phyloP scores from a whole-genome alignment of 2,329 filamentous ascomycete genomes.

The Fusarium xylarioides region DNA sequence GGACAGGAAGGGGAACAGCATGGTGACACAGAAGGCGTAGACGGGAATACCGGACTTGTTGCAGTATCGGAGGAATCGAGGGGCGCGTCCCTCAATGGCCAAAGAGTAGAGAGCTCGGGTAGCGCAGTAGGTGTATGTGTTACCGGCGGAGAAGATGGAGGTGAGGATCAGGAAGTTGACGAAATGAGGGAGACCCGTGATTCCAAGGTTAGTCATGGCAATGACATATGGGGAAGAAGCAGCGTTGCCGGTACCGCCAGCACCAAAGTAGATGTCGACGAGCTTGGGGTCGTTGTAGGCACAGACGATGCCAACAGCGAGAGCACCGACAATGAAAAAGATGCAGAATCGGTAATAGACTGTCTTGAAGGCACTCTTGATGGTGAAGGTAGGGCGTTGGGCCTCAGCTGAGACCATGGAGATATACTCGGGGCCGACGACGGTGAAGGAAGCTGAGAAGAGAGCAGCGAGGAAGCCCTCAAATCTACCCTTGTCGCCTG shows the following conservation, averaged over 20 bases:
- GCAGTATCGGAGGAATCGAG: slow-evolving; percentile 63
- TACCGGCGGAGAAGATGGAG: slow-evolving; percentile 45
- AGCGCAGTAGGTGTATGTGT: slow-evolving; percentile 55
- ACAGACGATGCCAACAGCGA: slow-evolving; percentile 67
- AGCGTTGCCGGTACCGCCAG: slow-evolving; percentile 52
- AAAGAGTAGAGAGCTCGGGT: slow-evolving; percentile 60
- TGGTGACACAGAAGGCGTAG: slow-evolving; percentile 62
- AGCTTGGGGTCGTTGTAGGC: slow-evolving; percentile 67
- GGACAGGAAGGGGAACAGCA: slow-evolving; percentile 60
- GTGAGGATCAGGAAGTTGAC: slow-evolving; percentile 62
- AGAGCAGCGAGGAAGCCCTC: slow-evolving; percentile 72
- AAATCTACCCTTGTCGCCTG: slow-evolving; percentile 69
- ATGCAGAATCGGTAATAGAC: slow-evolving; percentile 61
- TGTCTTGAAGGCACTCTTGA: slow-evolving; percentile 61
- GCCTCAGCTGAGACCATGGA: slow-evolving; percentile 71
- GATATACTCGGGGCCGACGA: slow-evolving; percentile 71
- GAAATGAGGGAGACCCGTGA: slow-evolving; percentile 62
- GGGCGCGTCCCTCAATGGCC: slow-evolving; percentile 58
- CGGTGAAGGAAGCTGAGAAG: slow-evolving; percentile 66
- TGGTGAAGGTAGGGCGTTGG: slow-evolving; percentile 63
- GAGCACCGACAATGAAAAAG: slow-evolving; percentile 48
- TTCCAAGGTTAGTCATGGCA: slow-evolving; percentile 60
- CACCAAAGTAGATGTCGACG: slow-evolving; percentile 56
- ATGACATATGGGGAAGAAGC: slow-evolving; percentile 56
- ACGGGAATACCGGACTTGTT: slow-evolving; percentile 69